Evolutionary conservation across 805 yeast genomes (phyloP).

Genomic region (Schwanniomyces yamadae): DNA sequence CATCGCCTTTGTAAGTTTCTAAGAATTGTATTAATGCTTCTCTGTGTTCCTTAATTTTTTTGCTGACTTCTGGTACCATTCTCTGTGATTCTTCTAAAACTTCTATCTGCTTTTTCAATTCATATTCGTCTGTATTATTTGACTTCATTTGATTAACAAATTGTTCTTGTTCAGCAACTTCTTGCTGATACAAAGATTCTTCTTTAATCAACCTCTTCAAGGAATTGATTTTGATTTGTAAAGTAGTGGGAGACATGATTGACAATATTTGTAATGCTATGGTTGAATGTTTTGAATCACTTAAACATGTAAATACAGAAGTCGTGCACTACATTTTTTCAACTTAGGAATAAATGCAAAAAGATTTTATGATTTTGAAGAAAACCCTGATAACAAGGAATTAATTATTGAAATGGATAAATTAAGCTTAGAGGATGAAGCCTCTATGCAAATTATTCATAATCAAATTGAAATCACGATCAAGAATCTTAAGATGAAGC

Average conservation of each 20-base stretch:
- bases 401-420: background rate
- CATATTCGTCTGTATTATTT: conserved; percentile 58
- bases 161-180: conserved; percentile 52
- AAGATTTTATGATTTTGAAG: background rate
- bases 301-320: background rate
- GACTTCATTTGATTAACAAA: conserved; percentile 48
- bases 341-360: conserved; percentile 1
- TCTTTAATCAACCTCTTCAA: conserved; percentile 69
- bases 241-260: conserved; percentile 64
- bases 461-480: conserved; percentile 4
- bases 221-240: conserved; percentile 72
- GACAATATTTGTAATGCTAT: background rate
- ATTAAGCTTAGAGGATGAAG: conserved; percentile 3
- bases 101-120: conserved; percentile 49
- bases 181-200: conserved; percentile 57
- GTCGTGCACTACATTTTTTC: conserved; percentile 1
- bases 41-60: conserved; percentile 19
- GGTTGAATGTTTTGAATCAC: background rate
- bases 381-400: background rate
- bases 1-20: conserved; percentile 32
- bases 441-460: background rate
- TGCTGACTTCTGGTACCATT: conserved; percentile 31
- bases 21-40: conserved; percentile 38
- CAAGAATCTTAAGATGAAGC: conserved; percentile 2
- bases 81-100: conserved; percentile 38